Conservation (phyloP, 2,329 filamentous ascomycete species). For the Ophiocordyceps camponoti-floridani region DNA sequence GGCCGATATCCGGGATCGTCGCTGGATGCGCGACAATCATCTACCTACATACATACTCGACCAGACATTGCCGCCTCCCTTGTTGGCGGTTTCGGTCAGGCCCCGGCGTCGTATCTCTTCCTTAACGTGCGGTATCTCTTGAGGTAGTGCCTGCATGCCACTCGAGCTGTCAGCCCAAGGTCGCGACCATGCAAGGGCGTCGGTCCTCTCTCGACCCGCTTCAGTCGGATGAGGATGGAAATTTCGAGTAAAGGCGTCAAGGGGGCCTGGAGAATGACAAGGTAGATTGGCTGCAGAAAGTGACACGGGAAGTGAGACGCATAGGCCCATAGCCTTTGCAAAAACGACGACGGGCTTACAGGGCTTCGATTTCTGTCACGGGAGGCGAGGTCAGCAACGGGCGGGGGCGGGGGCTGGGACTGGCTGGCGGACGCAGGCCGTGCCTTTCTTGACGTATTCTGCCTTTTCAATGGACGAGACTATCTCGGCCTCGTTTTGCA, state of each 20-base stretch:
- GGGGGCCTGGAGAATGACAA: background rate
- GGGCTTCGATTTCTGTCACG: slow-evolving; percentile 64
- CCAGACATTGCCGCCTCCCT: background rate
- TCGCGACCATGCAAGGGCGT: background rate
- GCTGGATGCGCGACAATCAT: background rate
- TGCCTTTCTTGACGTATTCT: slow-evolving; percentile 83
- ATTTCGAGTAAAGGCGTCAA: background rate
- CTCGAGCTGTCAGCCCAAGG: slow-evolving; percentile 1
- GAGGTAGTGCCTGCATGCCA: slow-evolving; percentile 56
- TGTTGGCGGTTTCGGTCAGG: slow-evolving; percentile 9
- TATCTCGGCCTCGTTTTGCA: slow-evolving; percentile 61
- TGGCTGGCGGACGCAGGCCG: background rate
- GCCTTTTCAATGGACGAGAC: slow-evolving; percentile 57
- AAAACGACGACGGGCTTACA: slow-evolving; percentile 38
- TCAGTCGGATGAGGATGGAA: background rate
- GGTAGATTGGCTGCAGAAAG: background rate
- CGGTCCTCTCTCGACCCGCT: background rate
- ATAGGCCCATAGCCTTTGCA: too few species aligned
- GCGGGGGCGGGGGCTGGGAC: background rate
- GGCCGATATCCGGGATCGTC: background rate
- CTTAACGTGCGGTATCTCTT: slow-evolving; percentile 77
- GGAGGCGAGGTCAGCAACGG: background rate
- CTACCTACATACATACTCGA: background rate
- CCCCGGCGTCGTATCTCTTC: slow-evolving; percentile 50
- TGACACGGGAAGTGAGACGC: too few species aligned